Evolutionary conservation across 2,329 filamentous ascomycete species (phyloP).

Genomic region (Hypoxylon sp.): DNA sequence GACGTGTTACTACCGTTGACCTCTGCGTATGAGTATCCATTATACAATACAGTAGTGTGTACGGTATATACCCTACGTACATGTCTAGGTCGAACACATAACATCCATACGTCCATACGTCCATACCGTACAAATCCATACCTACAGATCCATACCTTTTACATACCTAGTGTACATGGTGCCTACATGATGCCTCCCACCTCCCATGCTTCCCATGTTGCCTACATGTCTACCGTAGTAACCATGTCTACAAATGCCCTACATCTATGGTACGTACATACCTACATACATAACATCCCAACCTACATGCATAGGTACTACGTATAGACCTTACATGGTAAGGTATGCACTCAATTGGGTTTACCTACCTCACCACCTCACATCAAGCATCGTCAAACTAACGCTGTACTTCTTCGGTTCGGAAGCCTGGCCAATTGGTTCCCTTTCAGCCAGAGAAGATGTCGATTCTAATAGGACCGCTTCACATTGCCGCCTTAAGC

Average conservation of each 20-base stretch:
- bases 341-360: slow-evolving; percentile 33
- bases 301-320: slow-evolving; percentile 4
- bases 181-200: background rate
- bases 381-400: slow-evolving; percentile 38
- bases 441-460: slow-evolving; percentile 40
- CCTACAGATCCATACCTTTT: background rate
- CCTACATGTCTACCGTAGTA: background rate
- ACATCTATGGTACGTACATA: slow-evolving; percentile 11
- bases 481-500: slow-evolving; percentile 50
- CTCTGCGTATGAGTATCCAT: background rate
- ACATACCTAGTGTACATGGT: background rate
- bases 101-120: background rate
- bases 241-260: background rate
- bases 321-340: background rate
- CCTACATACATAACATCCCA: background rate
- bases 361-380: slow-evolving; percentile 33
- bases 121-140: background rate
- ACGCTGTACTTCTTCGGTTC: slow-evolving; percentile 33
- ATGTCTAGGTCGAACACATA: background rate
- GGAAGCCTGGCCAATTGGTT: slow-evolving; percentile 43
- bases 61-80: background rate
- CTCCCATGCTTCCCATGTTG: background rate
- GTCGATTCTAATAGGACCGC: slow-evolving; percentile 41
- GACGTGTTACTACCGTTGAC: slow-evolving; percentile 29
- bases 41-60: too few species aligned